These are phyloP conservation scores for Ophiostoma ips DNA, from an alignment of 2,329 filamentous ascomycete genomes.

Conservation along the genomic window DNA sequence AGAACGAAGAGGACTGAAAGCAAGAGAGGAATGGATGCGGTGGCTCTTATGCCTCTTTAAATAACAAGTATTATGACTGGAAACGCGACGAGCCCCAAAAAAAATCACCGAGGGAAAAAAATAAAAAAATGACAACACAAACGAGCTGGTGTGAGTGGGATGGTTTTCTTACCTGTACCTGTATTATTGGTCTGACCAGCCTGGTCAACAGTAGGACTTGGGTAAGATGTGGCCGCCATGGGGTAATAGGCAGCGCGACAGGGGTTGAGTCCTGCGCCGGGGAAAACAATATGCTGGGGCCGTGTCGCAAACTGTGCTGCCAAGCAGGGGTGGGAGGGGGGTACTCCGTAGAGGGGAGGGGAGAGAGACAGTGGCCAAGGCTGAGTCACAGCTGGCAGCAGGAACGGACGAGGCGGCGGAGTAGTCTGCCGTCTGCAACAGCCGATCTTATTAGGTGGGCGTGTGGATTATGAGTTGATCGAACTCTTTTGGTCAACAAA, in stretches of 20 bases:
- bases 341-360: too few species aligned
- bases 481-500: not conserved
- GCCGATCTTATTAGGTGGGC: not conserved
- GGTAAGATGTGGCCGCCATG: not conserved
- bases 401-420: not conserved
- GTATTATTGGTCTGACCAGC: not conserved
- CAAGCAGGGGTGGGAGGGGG: not conserved
- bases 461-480: not conserved
- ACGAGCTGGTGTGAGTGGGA: not conserved
- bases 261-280: not conserved
- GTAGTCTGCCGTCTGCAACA: not conserved
- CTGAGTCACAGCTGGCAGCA: not conserved
- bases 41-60: too few species aligned
- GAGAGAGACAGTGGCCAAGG: not conserved
- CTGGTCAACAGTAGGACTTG: not conserved
- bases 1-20: too few species aligned
- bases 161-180: not conserved
- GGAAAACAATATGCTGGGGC: not conserved
- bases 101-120: too few species aligned
- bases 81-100: too few species aligned
- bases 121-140: too few species aligned
- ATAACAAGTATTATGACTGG: too few species aligned
- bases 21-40: too few species aligned
- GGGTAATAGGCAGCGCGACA: constrained; percentile 1
- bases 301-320: not conserved